Evolutionary conservation across 306 rosid genomes (phyloP).

Genomic region (Cucumis cinereus): DNA sequence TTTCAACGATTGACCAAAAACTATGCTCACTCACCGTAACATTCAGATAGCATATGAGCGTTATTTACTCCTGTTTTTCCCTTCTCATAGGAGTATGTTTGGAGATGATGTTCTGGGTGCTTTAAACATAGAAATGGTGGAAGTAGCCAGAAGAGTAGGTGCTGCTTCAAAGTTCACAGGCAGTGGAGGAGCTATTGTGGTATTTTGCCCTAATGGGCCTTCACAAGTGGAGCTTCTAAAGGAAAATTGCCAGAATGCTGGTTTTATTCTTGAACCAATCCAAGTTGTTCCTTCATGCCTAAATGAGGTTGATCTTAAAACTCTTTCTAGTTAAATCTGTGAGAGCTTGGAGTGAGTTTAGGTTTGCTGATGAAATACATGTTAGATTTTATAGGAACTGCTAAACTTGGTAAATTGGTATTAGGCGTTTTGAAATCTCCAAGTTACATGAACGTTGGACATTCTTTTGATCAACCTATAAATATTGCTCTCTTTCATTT

Average conservation of each 20-base stretch:
- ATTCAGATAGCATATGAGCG: neutral
- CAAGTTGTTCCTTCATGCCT: conserved; percentile 45
- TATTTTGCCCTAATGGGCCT: conserved; percentile 64
- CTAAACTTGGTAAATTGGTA: neutral
- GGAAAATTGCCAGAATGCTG: conserved; percentile 55
- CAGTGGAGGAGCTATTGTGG: conserved; percentile 91
- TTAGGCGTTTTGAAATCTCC: neutral
- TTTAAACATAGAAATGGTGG: conserved; percentile 78
- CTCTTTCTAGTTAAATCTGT: conserved; percentile 10
- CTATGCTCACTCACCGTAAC: neutral
- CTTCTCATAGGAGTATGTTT: conserved; percentile 53
- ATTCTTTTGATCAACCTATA: neutral
- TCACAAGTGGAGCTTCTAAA: conserved; percentile 63
- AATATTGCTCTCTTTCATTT: neutral
- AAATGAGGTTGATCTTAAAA: conserved; percentile 46
- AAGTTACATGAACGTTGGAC: neutral
- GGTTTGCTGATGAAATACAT: neutral
- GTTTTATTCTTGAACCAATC: conserved; percentile 41
- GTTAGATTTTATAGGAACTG: neutral
- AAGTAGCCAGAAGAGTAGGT: conserved; percentile 70
- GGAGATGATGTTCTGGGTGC: conserved; percentile 79
- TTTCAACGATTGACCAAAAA: neutral
- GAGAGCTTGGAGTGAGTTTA: neutral
- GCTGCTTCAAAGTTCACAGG: conserved; percentile 97
- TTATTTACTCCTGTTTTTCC: neutral